Conservation (phyloP, 805 yeast genomes). For the Saccharomycopsis guyanensis region DNA sequence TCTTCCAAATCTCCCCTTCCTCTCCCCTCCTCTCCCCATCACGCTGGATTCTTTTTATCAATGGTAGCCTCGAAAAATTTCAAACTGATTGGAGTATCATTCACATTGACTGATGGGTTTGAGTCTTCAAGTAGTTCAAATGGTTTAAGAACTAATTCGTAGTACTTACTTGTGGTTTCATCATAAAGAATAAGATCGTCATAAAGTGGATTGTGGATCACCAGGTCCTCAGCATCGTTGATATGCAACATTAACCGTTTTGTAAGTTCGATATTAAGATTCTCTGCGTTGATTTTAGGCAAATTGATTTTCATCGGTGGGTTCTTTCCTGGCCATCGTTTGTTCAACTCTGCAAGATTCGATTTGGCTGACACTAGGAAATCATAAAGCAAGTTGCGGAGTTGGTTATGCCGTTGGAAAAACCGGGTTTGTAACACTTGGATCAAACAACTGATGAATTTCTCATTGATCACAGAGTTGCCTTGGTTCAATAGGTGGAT, state of each 20-base stretch:
- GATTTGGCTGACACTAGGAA: slow-evolving; percentile 46
- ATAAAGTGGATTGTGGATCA: background rate
- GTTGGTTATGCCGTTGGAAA: slow-evolving; percentile 38
- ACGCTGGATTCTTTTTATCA: slow-evolving; percentile 38
- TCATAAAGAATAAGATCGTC: slow-evolving; percentile 26
- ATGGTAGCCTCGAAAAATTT: slow-evolving; percentile 46
- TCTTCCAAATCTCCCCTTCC: no score
- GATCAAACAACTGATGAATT: slow-evolving; percentile 41
- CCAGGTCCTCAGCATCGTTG: slow-evolving; percentile 5
- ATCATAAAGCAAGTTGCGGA: slow-evolving; percentile 53
- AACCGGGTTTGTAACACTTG: slow-evolving; percentile 37
- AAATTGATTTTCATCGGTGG: slow-evolving; percentile 3
- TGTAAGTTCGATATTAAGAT: slow-evolving; percentile 14
- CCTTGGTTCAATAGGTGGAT: slow-evolving; percentile 38
- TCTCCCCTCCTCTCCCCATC: no score
- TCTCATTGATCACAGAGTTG: slow-evolving; percentile 34
- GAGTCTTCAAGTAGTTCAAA: slow-evolving; percentile 57
- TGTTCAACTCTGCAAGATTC: slow-evolving; percentile 25
- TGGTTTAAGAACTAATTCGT: slow-evolving; percentile 36
- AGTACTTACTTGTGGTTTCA: slow-evolving; percentile 25
- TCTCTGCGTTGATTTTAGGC: slow-evolving; percentile 19
- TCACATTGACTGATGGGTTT: slow-evolving; percentile 36
- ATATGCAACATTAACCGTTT: slow-evolving; percentile 5
- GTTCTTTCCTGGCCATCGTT: slow-evolving; percentile 24
- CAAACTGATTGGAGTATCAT: slow-evolving; percentile 48